Evolutionary conservation across 148 eudicot species (phyloP).

Genomic region (Fallopia convolvulus): DNA sequence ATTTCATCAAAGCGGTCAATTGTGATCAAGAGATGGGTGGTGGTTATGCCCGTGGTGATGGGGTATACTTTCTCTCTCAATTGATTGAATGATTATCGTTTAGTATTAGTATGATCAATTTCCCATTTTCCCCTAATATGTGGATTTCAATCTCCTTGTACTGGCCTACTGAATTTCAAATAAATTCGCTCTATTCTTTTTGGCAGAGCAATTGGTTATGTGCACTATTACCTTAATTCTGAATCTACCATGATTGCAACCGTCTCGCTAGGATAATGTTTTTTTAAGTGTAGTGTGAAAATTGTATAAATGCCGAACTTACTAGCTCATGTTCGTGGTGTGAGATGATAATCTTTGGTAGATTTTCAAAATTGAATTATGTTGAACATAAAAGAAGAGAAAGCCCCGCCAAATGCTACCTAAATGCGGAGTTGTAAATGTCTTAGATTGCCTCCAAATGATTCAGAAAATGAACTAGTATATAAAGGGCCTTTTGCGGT

Average conservation of each 20-base stretch:
- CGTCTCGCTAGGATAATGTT: not conserved
- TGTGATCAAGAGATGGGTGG: conserved; percentile 42
- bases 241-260: not conserved
- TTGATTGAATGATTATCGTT: not conserved
- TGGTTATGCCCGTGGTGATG: conserved; percentile 56
- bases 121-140: no score
- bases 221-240: not conserved
- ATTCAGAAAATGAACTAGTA: no score
- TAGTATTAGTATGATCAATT: no score
- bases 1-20: conserved; percentile 61
- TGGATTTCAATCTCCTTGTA: not conserved
- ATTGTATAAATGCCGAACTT: not conserved
- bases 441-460: no score
- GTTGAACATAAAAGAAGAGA: no score
- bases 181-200: not conserved
- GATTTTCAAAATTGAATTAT: not conserved
- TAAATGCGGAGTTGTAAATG: no score
- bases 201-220: not conserved
- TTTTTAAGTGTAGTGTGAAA: not conserved
- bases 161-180: not conserved
- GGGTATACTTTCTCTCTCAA: conserved; percentile 29
- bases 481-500: no score
- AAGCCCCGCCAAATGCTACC: no score
- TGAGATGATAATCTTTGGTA: conserved; percentile 1
- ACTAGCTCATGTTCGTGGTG: not conserved